Percentiles rank a stretch among this genome's conserved stretches.
These are phyloP conservation scores for Asterella californica DNA, from an alignment of 225 moss, liverwort and hornwort genomes.

Conservation along the genomic window DNA sequence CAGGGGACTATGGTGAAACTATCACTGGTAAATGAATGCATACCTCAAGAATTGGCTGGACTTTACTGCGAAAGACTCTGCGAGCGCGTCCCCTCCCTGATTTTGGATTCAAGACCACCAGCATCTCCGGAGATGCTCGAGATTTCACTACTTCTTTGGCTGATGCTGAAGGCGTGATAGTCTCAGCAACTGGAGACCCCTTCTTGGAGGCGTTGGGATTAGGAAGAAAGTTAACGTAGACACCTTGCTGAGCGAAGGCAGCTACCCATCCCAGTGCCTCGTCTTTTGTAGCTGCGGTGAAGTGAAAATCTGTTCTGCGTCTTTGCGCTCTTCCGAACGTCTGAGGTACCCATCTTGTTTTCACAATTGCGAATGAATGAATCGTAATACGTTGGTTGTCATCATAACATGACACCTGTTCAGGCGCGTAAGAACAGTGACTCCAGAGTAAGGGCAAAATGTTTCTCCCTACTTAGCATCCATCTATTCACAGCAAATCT, in stretches of 20 bases:
- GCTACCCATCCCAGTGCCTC: slow-evolving; percentile 59
- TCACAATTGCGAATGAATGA: slow-evolving; percentile 49
- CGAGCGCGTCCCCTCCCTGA: slow-evolving; percentile 64
- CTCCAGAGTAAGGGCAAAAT: background rate
- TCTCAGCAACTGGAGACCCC: slow-evolving; percentile 18
- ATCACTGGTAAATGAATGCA: background rate
- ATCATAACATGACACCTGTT: slow-evolving; percentile 57
- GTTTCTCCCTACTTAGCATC: background rate
- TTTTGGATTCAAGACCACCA: slow-evolving; percentile 63
- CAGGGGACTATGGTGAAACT: too few species aligned
- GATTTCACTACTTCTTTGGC: slow-evolving; percentile 41
- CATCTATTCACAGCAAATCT: background rate
- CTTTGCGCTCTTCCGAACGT: slow-evolving; percentile 44
- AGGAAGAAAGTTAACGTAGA: slow-evolving; percentile 45
- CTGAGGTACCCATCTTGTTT: slow-evolving; percentile 57
- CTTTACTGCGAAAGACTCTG: slow-evolving; percentile 59
- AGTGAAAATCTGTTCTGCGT: slow-evolving; percentile 51
- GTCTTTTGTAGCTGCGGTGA: slow-evolving; percentile 46
- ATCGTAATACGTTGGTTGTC: slow-evolving; percentile 54
- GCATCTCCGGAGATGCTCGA: slow-evolving; percentile 51
- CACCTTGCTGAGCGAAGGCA: slow-evolving; percentile 55
- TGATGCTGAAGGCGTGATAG: slow-evolving; percentile 17
- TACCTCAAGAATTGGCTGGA: slow-evolving; percentile 66
- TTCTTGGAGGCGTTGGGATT: slow-evolving; percentile 36
- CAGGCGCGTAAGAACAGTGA: background rate